Evolutionary conservation across 2,329 filamentous ascomycete genomes (phyloP).

Genomic region (Pseudomassariella vexata): DNA sequence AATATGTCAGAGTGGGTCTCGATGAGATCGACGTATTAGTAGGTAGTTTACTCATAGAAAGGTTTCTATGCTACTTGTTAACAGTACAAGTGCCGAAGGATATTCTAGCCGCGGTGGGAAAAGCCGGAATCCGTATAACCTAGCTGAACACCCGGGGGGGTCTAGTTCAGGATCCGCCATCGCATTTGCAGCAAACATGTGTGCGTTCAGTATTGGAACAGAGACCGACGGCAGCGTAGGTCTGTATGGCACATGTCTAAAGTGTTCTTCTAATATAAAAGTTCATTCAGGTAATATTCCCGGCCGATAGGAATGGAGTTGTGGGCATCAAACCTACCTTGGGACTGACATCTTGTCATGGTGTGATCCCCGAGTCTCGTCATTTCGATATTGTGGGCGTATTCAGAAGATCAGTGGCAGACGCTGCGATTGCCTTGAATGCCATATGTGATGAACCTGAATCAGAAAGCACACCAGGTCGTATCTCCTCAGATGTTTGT

Average conservation of each 20-base stretch:
- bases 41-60: no score
- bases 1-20: conserved; percentile 70
- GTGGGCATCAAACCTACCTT: conserved; percentile 75
- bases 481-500: no score
- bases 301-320: conserved; percentile 61
- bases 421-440: conserved; percentile 61
- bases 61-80: not conserved
- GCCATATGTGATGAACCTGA: conserved; percentile 60
- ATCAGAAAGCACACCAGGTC: no score
- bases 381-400: conserved; percentile 66
- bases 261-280: not conserved
- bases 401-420: conserved; percentile 63
- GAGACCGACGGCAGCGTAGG: conserved; percentile 64
- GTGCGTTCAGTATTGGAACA: conserved; percentile 62
- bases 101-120: conserved; percentile 62
- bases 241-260: conserved; percentile 8
- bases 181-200: conserved; percentile 57
- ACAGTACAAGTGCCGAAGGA: conserved; percentile 41
- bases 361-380: conserved; percentile 58
- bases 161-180: conserved; percentile 62
- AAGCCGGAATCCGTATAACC: conserved; percentile 60
- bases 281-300: conserved; percentile 52
- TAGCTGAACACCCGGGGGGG: conserved; percentile 63
- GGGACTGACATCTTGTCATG: conserved; percentile 57
- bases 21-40: conserved; percentile 63